Evolutionary conservation across 176 grass and related monocot species (phyloP), one percentile per base, ranked within the genome.

Genomic region (Ensete glaucum): DNA sequence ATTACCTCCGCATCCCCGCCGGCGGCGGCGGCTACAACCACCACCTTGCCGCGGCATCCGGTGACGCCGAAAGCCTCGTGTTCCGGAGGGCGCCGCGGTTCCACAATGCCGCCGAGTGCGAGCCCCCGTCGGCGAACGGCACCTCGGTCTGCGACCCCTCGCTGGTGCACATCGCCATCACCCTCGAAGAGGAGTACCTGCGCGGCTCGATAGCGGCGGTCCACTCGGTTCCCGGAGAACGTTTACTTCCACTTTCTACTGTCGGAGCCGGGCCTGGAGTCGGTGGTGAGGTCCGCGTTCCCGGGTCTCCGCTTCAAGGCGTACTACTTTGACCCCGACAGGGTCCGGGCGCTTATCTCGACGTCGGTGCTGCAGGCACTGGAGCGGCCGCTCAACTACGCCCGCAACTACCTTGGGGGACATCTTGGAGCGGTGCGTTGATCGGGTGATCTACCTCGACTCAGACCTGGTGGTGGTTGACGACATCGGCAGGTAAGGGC

Each of bases 391-490:
- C 76, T 69, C 1, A 78, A 78, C 76, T 78, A 77, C 51, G 76
- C 62, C 50, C 62, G 76, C 11, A 78, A 56, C 52, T 78, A 78
- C 20, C 76, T 78, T 0, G 51, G 29, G 50, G n/a, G 63, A 68
- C 13, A 63, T 78, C 13, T 50, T 78, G 1, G 63, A 78, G 51
- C 76, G 50, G 21, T 78, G 76, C 51, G 63, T 78, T 4, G 26
- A 52, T 2, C 63, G 76, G 20, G 76, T 78, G 51, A 78, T 78
- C 64, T 78, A 78, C 76, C 76, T 78, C 48, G 75, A 77, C 60
- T 77, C 75, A 12, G 75, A 77, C 62, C 75, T 66, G 17, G 75
- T 77, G 21, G 60, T 77, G 57, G 75, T 77, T 1, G 75, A 77
- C 55, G 75, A 77, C 75, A 51, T 77, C 19, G 43, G 60, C 75